phyloP scores from a whole-genome alignment of 1,139 yeast genomes.

The Kluyveromyces marxianus region DNA sequence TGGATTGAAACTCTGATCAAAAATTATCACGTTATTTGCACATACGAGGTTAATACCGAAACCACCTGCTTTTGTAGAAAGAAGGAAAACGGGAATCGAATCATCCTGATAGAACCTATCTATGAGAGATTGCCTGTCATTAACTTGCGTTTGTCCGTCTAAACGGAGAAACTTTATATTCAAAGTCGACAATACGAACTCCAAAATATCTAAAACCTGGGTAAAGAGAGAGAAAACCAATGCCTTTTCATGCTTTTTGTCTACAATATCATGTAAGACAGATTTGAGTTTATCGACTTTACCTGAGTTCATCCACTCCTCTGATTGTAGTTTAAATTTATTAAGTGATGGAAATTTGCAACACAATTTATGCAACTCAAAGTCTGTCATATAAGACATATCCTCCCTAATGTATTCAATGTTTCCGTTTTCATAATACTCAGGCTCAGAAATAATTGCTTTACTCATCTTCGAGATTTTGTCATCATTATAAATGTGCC shows the following conservation, averaged over 20 bases:
- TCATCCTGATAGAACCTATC: constrained; percentile 82
- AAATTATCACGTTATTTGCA: constrained; percentile 86
- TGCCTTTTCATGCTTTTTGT: constrained; percentile 59
- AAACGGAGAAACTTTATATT: constrained; percentile 70
- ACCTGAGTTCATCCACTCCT: constrained; percentile 67
- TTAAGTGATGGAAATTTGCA: constrained; percentile 63
- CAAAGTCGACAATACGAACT: constrained; percentile 58
- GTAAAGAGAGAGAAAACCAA: constrained; percentile 87
- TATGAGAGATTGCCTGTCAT: constrained; percentile 83
- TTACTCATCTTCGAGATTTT: constrained; percentile 59
- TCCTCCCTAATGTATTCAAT: constrained; percentile 73
- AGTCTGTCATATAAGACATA: constrained; percentile 94
- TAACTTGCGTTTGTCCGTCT: constrained; percentile 93
- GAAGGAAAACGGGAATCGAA: constrained; percentile 73
- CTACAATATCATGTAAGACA: constrained; percentile 52
- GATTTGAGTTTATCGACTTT: constrained; percentile 54
- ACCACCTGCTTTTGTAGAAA: constrained; percentile 96
- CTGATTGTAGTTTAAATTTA: constrained; percentile 45
- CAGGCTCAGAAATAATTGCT: constrained; percentile 73
- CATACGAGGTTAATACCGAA: constrained; percentile 95
- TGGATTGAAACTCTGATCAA: constrained; percentile 92
- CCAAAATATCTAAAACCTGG: constrained; percentile 82
- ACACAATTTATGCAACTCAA: constrained; percentile 73
- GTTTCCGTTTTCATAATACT: constrained; percentile 65
- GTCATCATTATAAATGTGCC: constrained; percentile 51